A percentile compares a stretch with the other conserved stretches of the same genome.
phyloP scores from a whole-genome alignment of 345 rosid species.

The Toxicodendron radicans region DNA sequence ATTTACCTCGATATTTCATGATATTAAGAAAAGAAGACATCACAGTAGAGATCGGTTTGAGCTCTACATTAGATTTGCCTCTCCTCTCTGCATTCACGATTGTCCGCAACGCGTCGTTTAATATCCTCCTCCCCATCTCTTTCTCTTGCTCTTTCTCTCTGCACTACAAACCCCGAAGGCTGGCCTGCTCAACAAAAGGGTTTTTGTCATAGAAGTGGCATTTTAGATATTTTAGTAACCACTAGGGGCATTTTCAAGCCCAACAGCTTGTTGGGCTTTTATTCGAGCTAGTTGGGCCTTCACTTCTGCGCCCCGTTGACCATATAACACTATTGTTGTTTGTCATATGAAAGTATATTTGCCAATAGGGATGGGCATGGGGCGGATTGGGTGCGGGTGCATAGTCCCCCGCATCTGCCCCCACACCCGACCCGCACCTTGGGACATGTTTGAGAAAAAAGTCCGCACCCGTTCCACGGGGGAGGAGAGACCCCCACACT shows the following conservation, averaged over 20 bases:
- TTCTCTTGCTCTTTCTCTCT: constrained; percentile 24
- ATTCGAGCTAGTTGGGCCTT: no score
- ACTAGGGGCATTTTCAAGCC: neutral
- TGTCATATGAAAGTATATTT: no score
- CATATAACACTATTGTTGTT: no score
- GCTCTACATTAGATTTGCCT: constrained; percentile 69
- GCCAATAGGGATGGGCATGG: no score
- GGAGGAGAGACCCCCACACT: no score
- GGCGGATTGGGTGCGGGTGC: no score
- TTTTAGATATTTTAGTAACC: neutral
- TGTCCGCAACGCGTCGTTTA: constrained; percentile 82
- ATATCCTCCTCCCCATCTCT: constrained; percentile 83
- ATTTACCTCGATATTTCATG: constrained; percentile 77
- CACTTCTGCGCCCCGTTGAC: no score
- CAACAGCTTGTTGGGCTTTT: no score
- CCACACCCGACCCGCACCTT: no score
- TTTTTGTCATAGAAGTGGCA: neutral
- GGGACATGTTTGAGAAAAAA: no score
- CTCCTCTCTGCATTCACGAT: constrained; percentile 92
- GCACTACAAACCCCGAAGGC: neutral
- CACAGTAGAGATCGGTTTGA: constrained; percentile 80
- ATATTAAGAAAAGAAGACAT: constrained; percentile 85
- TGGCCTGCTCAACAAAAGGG: neutral
- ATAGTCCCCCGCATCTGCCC: no score
- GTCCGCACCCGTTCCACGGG: no score